These are phyloP conservation scores for Nematocida sp. DNA, from an alignment of 371 early-diverging fungal genomes.

Conservation along the genomic window DNA sequence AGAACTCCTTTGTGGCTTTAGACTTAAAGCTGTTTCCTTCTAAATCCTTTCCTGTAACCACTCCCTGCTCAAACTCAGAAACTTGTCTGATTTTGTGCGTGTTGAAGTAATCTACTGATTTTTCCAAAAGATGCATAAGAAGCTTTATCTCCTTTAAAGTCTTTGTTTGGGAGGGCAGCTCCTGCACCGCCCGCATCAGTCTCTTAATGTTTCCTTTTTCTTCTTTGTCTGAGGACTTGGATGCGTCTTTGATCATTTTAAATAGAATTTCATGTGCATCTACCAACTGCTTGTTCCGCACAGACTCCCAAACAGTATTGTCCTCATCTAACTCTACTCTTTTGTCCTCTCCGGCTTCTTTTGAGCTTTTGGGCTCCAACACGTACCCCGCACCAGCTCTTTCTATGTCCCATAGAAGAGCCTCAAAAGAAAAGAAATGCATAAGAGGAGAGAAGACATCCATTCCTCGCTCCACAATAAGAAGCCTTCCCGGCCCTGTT, in stretches of 20 bases:
- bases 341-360: conserved; percentile 19
- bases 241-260: conserved; percentile 51
- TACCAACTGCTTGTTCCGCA: conserved; percentile 63
- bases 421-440: conserved; percentile 65
- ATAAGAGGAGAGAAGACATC: conserved; percentile 65
- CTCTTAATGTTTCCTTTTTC: conserved; percentile 53
- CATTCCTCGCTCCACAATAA: conserved; percentile 62
- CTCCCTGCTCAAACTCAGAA: conserved; percentile 58
- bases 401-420: conserved; percentile 54
- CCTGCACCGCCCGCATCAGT: conserved; percentile 62
- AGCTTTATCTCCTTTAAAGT: conserved; percentile 58
- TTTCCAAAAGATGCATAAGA: conserved; percentile 53
- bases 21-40: conserved; percentile 54
- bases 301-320: conserved; percentile 56
- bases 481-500: conserved; percentile 24
- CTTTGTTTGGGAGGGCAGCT: conserved; percentile 64
- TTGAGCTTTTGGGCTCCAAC: not conserved
- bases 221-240: conserved; percentile 51
- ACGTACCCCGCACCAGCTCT: conserved; percentile 52
- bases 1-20: conserved; percentile 42
- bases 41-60: conserved; percentile 58
- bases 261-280: conserved; percentile 61
- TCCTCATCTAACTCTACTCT: conserved; percentile 24
- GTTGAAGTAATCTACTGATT: conserved; percentile 59
- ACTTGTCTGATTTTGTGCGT: conserved; percentile 41